Conservation (phyloP, 176 grass and related monocot species). For the Eragrostis nindensis region DNA sequence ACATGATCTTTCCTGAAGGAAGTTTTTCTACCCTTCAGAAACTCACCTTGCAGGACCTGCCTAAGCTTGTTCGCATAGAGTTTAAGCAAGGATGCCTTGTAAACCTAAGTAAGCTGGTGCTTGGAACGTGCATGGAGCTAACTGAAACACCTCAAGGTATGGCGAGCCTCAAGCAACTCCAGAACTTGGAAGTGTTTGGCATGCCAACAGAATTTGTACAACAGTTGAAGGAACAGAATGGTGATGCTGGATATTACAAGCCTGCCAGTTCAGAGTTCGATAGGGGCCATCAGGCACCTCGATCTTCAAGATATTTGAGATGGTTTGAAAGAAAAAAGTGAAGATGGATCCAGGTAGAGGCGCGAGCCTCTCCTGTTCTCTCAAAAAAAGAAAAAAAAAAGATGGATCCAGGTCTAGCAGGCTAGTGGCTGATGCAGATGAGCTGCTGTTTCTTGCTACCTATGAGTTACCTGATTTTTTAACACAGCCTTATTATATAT, state of each 20-base stretch:
- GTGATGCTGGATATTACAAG: not conserved
- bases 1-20: not conserved
- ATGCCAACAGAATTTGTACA: constrained; percentile 34
- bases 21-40: not conserved
- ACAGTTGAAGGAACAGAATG: not conserved
- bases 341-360: no score
- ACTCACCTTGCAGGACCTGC: constrained; percentile 9
- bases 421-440: constrained; percentile 19
- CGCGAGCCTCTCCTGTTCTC: no score
- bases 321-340: not conserved
- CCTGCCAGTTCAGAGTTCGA: not conserved
- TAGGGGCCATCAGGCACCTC: not conserved
- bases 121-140: constrained; percentile 23
- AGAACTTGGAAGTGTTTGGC: constrained; percentile 24
- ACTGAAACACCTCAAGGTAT: constrained; percentile 37
- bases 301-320: not conserved
- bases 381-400: no score
- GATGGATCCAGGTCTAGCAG: no score
- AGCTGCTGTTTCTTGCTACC: no score
- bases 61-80: constrained; percentile 28
- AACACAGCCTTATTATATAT: no score
- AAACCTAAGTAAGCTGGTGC: not conserved
- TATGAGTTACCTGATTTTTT: no score
- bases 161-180: constrained; percentile 7
- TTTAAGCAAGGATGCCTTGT: constrained; percentile 34